Evolutionary conservation across 2,329 filamentous ascomycete species (phyloP), one percentile per base, ranked within the genome.

Genomic region (Hypomyces perniciosus): DNA sequence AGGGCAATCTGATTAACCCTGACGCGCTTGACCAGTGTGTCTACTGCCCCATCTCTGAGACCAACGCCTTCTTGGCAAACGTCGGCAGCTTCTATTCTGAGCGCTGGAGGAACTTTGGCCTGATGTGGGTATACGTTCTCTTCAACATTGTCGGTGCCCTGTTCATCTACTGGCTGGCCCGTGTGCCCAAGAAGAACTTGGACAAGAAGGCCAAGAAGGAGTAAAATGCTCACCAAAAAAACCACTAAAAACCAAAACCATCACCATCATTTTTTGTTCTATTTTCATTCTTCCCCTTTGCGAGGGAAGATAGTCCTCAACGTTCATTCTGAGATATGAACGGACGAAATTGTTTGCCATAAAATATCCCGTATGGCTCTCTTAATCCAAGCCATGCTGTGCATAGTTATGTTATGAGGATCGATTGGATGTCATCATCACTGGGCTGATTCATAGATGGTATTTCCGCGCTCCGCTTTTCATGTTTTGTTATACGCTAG

Each of bases 91-190:
- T 72, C 52, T 88, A 84, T 62, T 62, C 56, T 29, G 70, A 86
- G 29, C 70, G 82, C 28, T 89, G 84, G 84, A 76, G 84, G 51
- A 85, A 89, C 63, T 85, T 84, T 61, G 85, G 82, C 2, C 66
- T 86, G 28, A 67, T 83, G 46, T 83, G 78, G 71, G 75, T 72
- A 0, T 85, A 79, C 53, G 73, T 83, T 50, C 62, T 72, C 9
- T 80, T 84, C 62, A 85, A 85, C 60, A 64, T 82, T n/a, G 64
- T 65, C 30, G 78, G 71, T 0, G 78, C 80, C 0, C 63, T 84
- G 39, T 62, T 70, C 3, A 61, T 84, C 34, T 85, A 84, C 61
- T 84, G 75, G 74, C 62, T 79, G 50, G 72, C 68, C 1, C 68
- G 75, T 34, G 70, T 78, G 51, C 73, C 74, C 4, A 78, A 76